Evolutionary conservation across 805 yeast species (phyloP).

Genomic region (Saccharomycopsis sp.): DNA sequence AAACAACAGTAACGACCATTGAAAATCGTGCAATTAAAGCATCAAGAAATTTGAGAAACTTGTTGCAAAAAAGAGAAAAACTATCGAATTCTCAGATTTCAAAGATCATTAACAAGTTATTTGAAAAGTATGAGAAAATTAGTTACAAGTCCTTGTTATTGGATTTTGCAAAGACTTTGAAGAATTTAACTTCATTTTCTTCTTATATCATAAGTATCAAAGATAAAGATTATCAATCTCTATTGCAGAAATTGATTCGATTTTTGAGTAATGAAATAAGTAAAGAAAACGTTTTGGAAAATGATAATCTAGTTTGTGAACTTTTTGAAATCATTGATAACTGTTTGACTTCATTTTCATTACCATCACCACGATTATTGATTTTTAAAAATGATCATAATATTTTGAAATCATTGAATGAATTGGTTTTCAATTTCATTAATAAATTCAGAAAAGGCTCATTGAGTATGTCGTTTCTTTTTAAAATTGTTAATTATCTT

Average conservation of each 20-base stretch:
- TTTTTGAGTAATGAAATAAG: neutral
- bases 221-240: slow-evolving; percentile 4
- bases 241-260: neutral
- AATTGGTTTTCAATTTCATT: neutral
- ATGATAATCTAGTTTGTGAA: slow-evolving; percentile 1
- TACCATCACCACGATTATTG: slow-evolving; percentile 18
- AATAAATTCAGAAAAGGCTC: neutral
- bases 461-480: neutral
- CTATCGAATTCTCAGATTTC: slow-evolving; percentile 1
- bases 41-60: too few relatives aligned
- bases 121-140: neutral
- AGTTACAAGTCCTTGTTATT: slow-evolving; percentile 18
- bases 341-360: slow-evolving; percentile 1
- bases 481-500: slow-evolving; percentile 7
- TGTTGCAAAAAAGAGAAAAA: too few relatives aligned
- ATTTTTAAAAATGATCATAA: slow-evolving; percentile 7
- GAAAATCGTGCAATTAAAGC: too few relatives aligned
- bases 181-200: slow-evolving; percentile 20
- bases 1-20: too few relatives aligned
- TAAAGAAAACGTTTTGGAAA: neutral
- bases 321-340: slow-evolving; percentile 1
- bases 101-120: neutral
- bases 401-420: slow-evolving; percentile 3
- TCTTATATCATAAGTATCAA: slow-evolving; percentile 20
- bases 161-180: slow-evolving; percentile 24